Evolutionary conservation across 176 grass and related monocot genomes (phyloP).

Genomic region (Cenchrus fungigraminus): DNA sequence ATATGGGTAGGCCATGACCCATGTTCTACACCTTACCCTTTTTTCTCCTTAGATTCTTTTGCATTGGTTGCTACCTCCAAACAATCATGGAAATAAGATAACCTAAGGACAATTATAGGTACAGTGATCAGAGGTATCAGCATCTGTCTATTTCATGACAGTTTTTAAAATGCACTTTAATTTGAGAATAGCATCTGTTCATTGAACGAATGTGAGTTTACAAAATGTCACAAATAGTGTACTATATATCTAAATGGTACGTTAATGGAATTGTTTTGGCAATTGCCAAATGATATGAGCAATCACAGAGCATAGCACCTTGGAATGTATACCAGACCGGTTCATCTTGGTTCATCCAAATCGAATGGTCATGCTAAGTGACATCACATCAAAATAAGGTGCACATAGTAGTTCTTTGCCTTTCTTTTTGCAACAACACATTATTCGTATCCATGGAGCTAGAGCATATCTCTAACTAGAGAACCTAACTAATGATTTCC

Average conservation of each 20-base stretch:
- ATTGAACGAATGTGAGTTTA: too few relatives aligned
- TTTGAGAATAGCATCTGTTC: not conserved
- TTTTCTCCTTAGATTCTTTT: not conserved
- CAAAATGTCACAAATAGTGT: not conserved
- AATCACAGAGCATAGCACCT: not conserved
- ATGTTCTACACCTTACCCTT: constrained; percentile 27
- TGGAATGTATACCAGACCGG: not conserved
- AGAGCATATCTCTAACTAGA: too few relatives aligned
- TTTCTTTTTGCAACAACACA: not conserved
- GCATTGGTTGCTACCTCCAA: not conserved
- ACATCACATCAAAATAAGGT: not conserved
- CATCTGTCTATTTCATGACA: not conserved
- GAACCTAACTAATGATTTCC: too few relatives aligned
- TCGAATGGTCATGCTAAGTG: not conserved
- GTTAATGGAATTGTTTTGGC: not conserved
- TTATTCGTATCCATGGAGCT: not conserved
- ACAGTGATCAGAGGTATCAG: not conserved
- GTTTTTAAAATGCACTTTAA: not conserved
- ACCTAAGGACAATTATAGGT: not conserved
- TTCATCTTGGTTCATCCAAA: not conserved
- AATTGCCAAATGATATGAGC: not conserved
- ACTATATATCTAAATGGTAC: not conserved
- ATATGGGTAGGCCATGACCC: constrained; percentile 21
- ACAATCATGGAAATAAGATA: constrained; percentile 8
- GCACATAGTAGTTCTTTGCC: not conserved